Evolutionary conservation across 2,329 filamentous ascomycete genomes (phyloP).

Genomic region (Sporothrix luriei): DNA sequence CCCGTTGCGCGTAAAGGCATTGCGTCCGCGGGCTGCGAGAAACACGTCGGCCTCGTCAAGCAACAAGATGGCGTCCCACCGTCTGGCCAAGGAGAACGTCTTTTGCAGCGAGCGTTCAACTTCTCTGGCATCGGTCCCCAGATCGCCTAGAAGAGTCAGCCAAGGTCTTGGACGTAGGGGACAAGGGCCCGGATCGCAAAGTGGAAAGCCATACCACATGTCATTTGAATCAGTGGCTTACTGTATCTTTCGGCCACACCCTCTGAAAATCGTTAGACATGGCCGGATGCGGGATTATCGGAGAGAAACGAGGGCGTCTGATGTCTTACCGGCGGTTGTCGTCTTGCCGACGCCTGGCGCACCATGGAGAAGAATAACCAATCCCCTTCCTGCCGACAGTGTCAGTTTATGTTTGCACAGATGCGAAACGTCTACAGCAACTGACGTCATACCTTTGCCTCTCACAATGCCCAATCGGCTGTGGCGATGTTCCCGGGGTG

Average conservation of each 20-base stretch:
- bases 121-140: background rate
- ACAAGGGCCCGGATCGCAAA: background rate
- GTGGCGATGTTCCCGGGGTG: constrained; percentile 35
- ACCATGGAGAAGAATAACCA: constrained; percentile 18
- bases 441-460: background rate
- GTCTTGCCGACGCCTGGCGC: constrained; percentile 10
- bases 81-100: constrained; percentile 37
- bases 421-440: too few species aligned
- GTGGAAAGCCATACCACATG: background rate
- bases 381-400: background rate
- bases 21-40: constrained; percentile 13
- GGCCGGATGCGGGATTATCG: background rate
- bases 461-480: constrained; percentile 32
- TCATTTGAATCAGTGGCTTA: constrained; percentile 3
- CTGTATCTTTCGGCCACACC: constrained; percentile 10
- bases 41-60: constrained; percentile 38
- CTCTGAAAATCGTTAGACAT: background rate
- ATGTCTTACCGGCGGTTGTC: constrained; percentile 6
- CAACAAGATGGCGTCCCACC: constrained; percentile 40
- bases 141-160: background rate
- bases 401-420: background rate
- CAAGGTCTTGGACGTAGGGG: too few species aligned
- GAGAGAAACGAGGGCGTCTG: background rate
- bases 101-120: constrained; percentile 30
- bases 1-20: constrained; percentile 34